Percentiles rank a stretch among this genome's conserved stretches.
Conservation (phyloP, 1,284 basidiomycete species). For the Leccinum pallidistipes region DNA sequence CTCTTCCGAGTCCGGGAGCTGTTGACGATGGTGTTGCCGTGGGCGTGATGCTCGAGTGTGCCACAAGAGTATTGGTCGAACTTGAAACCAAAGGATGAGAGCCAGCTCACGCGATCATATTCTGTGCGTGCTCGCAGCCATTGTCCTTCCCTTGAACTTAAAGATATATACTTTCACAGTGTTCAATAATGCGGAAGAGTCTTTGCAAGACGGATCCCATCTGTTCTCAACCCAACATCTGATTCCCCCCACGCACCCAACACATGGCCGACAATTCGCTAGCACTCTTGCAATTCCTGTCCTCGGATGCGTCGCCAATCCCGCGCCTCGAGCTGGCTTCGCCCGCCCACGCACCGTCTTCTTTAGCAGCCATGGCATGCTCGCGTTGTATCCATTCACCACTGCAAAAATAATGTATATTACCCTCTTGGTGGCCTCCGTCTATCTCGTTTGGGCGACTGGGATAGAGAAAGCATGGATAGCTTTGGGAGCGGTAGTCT, state of each 20-base stretch:
- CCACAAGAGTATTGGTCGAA: constrained; percentile 68
- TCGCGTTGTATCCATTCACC: constrained; percentile 75
- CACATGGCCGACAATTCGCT: constrained; percentile 94
- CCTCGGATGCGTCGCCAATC: constrained; percentile 64
- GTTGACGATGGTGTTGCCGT: constrained; percentile 88
- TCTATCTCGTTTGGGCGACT: constrained; percentile 43
- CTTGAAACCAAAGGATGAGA: constrained; percentile 63
- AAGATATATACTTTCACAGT: constrained; percentile 46
- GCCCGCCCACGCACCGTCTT: constrained; percentile 71
- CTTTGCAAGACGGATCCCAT: constrained; percentile 94
- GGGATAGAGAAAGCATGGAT: constrained; percentile 30
- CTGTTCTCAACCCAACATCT: constrained; percentile 88
- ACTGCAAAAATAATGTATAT: constrained; percentile 75
- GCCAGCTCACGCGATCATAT: constrained; percentile 81
- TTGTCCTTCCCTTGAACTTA: neutral
- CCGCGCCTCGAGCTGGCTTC: constrained; percentile 57
- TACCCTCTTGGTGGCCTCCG: constrained; percentile 46
- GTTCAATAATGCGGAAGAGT: constrained; percentile 96
- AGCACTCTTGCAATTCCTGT: constrained; percentile 81
- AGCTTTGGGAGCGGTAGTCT: constrained; percentile 44
- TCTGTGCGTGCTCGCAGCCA: constrained; percentile 54
- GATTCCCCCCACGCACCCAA: constrained; percentile 71
- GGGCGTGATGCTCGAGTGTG: constrained; percentile 90
- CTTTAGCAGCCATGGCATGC: constrained; percentile 68
- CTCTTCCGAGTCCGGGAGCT: constrained; percentile 79